Conservation (phyloP, 768 basidiomycete species). For the Crepidotus variabilis region DNA sequence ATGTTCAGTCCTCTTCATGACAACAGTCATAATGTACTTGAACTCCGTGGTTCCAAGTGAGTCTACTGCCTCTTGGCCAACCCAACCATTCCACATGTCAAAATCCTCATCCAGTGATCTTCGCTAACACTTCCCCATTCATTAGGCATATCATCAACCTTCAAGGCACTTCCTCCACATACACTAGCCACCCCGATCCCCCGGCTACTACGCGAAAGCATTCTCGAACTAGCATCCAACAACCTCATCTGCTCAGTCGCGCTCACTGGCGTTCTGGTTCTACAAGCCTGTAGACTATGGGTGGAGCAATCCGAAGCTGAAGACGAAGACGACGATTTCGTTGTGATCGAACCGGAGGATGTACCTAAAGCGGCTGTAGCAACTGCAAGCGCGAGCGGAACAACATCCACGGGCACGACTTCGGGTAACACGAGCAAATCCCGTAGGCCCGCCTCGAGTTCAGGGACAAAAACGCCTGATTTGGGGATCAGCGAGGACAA, state of each 20-base stretch:
- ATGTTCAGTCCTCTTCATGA: constrained; percentile 66
- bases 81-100: not conserved
- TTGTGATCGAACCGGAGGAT: constrained; percentile 22
- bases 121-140: constrained; percentile 5
- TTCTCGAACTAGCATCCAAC: constrained; percentile 77
- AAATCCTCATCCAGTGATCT: not conserved
- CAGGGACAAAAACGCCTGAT: constrained; percentile 30
- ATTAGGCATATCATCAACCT: constrained; percentile 56
- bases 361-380: not conserved
- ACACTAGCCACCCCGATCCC: constrained; percentile 59
- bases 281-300: constrained; percentile 86
- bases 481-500: constrained; percentile 22
- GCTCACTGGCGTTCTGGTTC: constrained; percentile 78
- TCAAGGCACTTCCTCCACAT: constrained; percentile 53
- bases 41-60: constrained; percentile 78
- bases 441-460: constrained; percentile 8
- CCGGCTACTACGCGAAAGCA: constrained; percentile 52
- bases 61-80: constrained; percentile 23
- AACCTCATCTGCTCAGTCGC: constrained; percentile 87
- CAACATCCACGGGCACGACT: not conserved
- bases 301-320: constrained; percentile 69
- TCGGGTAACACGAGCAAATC: constrained; percentile 5
- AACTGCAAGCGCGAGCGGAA: constrained; percentile 1
- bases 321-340: constrained; percentile 37
- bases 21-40: constrained; percentile 67